phyloP scores from a whole-genome alignment of 2,329 filamentous ascomycete species.

The Epichloe brachyelytri region DNA sequence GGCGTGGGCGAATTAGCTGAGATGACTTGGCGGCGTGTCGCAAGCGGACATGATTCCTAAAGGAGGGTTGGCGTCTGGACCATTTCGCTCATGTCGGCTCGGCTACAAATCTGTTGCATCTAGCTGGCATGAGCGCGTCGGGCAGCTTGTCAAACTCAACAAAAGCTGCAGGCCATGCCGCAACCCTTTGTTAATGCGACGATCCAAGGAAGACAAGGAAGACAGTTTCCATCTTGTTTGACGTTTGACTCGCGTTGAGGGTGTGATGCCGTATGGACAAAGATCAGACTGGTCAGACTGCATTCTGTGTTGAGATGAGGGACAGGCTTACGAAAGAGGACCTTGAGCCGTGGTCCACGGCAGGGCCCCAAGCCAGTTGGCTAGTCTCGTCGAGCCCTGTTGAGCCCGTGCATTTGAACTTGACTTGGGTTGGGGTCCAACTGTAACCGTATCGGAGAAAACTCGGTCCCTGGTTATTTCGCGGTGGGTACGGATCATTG shows the following conservation, averaged over 20 bases:
- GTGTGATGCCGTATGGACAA: background rate
- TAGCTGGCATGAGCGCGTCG: background rate
- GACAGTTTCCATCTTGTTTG: conserved; percentile 1
- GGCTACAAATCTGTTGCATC: background rate
- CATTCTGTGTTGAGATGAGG: background rate
- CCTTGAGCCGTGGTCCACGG: background rate
- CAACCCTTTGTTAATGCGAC: background rate
- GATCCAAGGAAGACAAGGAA: background rate
- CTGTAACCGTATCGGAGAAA: background rate
- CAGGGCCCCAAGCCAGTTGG: background rate
- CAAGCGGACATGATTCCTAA: conserved; percentile 12
- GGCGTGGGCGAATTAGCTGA: background rate
- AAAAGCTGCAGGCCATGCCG: background rate
- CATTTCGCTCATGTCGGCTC: background rate
- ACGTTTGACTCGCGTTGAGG: background rate
- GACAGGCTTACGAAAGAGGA: background rate
- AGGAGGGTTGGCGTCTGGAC: conserved; percentile 6
- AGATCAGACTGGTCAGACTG: background rate
- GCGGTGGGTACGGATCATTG: too few relatives aligned
- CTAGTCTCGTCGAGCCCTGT: background rate
- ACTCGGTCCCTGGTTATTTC: background rate
- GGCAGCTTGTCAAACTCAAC: background rate
- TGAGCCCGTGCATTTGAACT: background rate
- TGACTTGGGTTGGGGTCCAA: background rate
- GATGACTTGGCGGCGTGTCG: conserved; percentile 3